Evolutionary conservation across 2,329 filamentous ascomycete genomes (phyloP).

Genomic region (Alternaria longipes): DNA sequence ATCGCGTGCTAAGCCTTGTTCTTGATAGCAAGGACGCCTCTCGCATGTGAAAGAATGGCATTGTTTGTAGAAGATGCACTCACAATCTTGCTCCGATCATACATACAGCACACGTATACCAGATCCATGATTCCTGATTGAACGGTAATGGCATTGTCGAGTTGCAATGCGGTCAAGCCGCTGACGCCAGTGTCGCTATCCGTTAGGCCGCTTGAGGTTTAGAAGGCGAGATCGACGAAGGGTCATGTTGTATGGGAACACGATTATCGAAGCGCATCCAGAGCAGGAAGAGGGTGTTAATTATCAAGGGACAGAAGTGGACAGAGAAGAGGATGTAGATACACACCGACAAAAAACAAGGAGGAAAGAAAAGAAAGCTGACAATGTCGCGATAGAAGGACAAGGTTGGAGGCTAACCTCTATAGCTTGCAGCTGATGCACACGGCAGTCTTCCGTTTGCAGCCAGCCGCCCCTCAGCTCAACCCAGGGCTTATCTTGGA

Average conservation of each 20-base stretch:
- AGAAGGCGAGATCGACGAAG: conserved; percentile 20
- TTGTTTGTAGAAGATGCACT: conserved; percentile 22
- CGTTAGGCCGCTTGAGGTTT: conserved; percentile 25
- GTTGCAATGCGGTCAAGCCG: conserved; percentile 10
- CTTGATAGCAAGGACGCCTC: not conserved
- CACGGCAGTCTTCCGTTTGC: conserved; percentile 9
- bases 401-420: conserved; percentile 12
- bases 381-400: conserved; percentile 1
- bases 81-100: conserved; percentile 56
- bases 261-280: conserved; percentile 8
- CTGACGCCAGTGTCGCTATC: conserved; percentile 13
- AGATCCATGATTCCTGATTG: conserved; percentile 58
- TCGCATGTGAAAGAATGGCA: not conserved
- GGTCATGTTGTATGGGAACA: conserved; percentile 31
- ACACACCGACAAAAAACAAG: not conserved
- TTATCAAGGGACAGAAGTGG: not conserved
- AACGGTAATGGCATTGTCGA: conserved; percentile 39
- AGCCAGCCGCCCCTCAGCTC: not conserved
- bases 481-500: conserved; percentile 9
- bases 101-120: conserved; percentile 54
- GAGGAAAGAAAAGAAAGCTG: conserved; percentile 9
- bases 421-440: conserved; percentile 16
- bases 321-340: not conserved
- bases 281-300: conserved; percentile 4
- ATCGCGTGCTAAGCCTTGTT: conserved; percentile 8